Conservation (phyloP, 805 yeast species). For the Metschnikowia continentalis region DNA sequence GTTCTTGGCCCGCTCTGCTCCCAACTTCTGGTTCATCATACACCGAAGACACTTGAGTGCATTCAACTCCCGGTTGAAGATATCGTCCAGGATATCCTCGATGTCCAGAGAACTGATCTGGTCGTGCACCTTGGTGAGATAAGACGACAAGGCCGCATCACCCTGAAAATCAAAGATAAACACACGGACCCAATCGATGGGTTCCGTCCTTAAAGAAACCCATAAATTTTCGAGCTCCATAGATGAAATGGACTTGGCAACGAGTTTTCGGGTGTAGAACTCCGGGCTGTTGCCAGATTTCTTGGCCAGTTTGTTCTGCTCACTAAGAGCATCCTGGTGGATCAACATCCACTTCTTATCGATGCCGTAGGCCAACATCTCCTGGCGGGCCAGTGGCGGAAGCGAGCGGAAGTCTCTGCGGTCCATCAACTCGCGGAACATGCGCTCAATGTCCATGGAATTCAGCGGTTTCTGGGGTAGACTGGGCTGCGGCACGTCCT, state of each 20-base stretch:
- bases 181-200: conserved; percentile 69
- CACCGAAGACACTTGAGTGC: conserved; percentile 77
- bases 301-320: conserved; percentile 50
- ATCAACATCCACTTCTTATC: conserved; percentile 91
- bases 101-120: conserved; percentile 26
- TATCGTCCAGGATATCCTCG: conserved; percentile 42
- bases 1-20: conserved; percentile 53
- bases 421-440: conserved; percentile 78
- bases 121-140: conserved; percentile 48
- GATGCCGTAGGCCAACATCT: conserved; percentile 67
- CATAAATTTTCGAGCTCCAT: conserved; percentile 77
- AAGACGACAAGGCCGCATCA: conserved; percentile 67
- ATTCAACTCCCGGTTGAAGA: conserved; percentile 67
- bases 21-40: conserved; percentile 58
- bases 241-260: conserved; percentile 63
- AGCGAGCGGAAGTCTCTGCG: conserved; percentile 71
- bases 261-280: conserved; percentile 67
- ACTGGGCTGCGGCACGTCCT: conserved; percentile 15
- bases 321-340: conserved; percentile 79
- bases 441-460: conserved; percentile 59
- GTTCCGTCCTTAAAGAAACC: conserved; percentile 91
- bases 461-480: conserved; percentile 64
- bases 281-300: conserved; percentile 53
- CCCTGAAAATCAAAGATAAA: conserved; percentile 78
- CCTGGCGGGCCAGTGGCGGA: conserved; percentile 69